These are phyloP conservation scores for Talaromyces atroroseus DNA, from an alignment of 2,329 filamentous ascomycete species.

Conservation along the genomic window DNA sequence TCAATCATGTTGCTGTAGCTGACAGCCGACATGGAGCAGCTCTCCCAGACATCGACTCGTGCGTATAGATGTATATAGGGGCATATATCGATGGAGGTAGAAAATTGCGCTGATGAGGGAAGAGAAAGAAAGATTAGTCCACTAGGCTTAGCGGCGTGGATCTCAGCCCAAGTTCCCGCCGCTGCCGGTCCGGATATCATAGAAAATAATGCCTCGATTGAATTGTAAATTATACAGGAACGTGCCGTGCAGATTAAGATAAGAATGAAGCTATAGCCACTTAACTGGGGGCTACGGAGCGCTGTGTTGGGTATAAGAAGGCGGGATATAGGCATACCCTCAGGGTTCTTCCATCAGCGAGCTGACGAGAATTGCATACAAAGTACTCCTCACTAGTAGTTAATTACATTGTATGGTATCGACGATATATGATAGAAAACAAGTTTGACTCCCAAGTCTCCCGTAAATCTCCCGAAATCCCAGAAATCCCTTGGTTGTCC, in stretches of 20 bases:
- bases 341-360: too few relatives aligned
- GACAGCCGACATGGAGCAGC: slow-evolving; percentile 33
- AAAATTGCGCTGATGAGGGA: not conserved
- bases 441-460: not conserved
- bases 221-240: too few relatives aligned
- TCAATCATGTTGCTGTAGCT: slow-evolving; percentile 38
- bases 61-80: too few relatives aligned
- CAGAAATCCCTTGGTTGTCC: not conserved
- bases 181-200: not conserved
- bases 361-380: too few relatives aligned
- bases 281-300: too few relatives aligned
- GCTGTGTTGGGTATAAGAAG: too few relatives aligned
- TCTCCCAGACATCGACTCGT: slow-evolving; percentile 23
- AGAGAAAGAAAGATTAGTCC: too few relatives aligned
- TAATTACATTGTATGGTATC: not conserved
- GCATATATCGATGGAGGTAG: not conserved
- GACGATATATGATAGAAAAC: not conserved
- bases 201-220: too few relatives aligned
- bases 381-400: not conserved
- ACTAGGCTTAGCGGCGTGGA: too few relatives aligned
- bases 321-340: too few relatives aligned
- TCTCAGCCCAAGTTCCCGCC: not conserved
- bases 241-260: too few relatives aligned
- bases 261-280: too few relatives aligned
- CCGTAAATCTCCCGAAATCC: not conserved